phyloP scores from a whole-genome alignment of 164 flowering plant species.

The Stephania japonica region DNA sequence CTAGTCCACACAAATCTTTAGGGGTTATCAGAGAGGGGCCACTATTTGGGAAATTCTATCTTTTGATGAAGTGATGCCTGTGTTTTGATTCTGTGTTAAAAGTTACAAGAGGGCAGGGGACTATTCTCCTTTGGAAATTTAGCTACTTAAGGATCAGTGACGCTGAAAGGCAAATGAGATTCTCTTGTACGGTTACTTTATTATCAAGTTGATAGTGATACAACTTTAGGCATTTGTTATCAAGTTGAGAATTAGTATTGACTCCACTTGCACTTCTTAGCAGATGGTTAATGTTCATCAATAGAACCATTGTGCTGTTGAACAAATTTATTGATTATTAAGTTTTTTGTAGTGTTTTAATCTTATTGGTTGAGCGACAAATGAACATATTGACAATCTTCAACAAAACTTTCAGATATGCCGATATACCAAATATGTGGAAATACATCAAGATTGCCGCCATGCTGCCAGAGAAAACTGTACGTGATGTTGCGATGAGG shows the following conservation, averaged over 20 bases:
- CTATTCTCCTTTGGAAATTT: background rate
- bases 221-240: background rate
- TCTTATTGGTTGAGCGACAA: background rate
- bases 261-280: background rate
- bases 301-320: background rate
- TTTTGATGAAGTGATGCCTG: background rate
- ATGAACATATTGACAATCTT: background rate
- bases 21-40: too few relatives aligned
- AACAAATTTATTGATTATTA: background rate
- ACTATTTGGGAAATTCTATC: too few relatives aligned
- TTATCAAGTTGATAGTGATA: background rate
- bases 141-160: background rate
- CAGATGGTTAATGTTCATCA: background rate
- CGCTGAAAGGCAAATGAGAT: background rate
- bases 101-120: background rate
- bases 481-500: slow-evolving; percentile 96
- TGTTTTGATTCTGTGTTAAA: background rate
- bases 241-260: background rate
- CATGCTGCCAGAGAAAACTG: slow-evolving; percentile 75
- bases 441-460: slow-evolving; percentile 88
- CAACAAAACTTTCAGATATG: slow-evolving; percentile 37
- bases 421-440: slow-evolving; percentile 69
- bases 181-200: background rate
- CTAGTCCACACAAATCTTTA: too few relatives aligned
- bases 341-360: background rate